These are phyloP conservation scores for Ophiobolus disseminans DNA, from an alignment of 2,329 filamentous ascomycete species.

Conservation along the genomic window DNA sequence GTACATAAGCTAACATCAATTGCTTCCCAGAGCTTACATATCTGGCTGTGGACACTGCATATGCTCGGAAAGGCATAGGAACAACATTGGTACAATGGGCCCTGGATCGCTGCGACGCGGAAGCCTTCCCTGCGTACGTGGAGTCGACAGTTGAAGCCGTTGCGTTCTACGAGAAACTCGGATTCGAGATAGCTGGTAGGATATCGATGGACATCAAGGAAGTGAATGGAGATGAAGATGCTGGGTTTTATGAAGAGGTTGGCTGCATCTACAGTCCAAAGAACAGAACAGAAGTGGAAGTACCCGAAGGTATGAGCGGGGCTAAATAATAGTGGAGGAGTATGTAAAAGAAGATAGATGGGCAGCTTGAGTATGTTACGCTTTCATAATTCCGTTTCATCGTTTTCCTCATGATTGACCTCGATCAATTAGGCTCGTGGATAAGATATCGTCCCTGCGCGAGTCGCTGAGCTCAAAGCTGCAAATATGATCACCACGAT, in stretches of 20 bases:
- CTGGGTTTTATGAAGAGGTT: constrained; percentile 10
- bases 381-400: no score
- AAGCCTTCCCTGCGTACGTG: constrained; percentile 7
- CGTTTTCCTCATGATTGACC: no score
- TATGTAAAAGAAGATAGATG: no score
- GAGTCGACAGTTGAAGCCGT: constrained; percentile 10
- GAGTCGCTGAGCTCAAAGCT: no score
- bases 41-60: constrained; percentile 9
- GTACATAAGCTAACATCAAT: background rate
- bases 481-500: no score
- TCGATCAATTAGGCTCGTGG: no score
- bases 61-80: constrained; percentile 9
- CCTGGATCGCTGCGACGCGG: constrained; percentile 3
- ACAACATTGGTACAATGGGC: constrained; percentile 9
- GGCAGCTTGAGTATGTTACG: no score
- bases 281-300: no score
- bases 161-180: constrained; percentile 10
- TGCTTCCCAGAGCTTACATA: constrained; percentile 12
- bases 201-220: constrained; percentile 6
- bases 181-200: constrained; percentile 8
- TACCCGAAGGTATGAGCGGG: no score
- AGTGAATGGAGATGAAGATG: background rate
- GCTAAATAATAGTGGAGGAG: no score
- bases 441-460: no score
- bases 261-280: constrained; percentile 5